These are phyloP conservation scores for Ophiosphaerella herpotricha DNA, from an alignment of 2,329 filamentous ascomycete genomes.

Conservation along the genomic window DNA sequence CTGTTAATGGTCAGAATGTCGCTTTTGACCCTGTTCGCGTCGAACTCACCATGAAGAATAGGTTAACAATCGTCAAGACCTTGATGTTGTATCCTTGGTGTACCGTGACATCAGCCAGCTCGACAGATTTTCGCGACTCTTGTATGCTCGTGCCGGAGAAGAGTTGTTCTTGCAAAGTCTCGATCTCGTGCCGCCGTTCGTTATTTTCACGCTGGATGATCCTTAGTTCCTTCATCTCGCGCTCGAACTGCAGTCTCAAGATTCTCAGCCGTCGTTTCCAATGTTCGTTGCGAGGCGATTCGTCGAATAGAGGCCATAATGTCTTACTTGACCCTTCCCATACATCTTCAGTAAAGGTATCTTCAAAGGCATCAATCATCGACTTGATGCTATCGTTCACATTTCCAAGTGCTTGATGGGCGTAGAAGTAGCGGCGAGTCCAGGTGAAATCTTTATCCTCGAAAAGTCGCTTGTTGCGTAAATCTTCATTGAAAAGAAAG, in stretches of 20 bases:
- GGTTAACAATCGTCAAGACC: constrained; percentile 61
- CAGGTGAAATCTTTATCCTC: constrained; percentile 66
- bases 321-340: constrained; percentile 61
- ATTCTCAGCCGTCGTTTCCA: constrained; percentile 57
- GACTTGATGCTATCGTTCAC: constrained; percentile 64
- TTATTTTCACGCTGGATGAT: constrained; percentile 58
- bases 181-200: constrained; percentile 59
- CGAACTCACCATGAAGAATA: constrained; percentile 57
- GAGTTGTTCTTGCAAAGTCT: constrained; percentile 63
- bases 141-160: constrained; percentile 68
- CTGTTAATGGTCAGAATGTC: constrained; percentile 2
- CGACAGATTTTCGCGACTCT: constrained; percentile 64
- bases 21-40: background rate
- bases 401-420: constrained; percentile 63
- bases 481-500: constrained; percentile 62
- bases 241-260: constrained; percentile 56
- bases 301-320: constrained; percentile 60
- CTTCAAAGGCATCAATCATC: constrained; percentile 61
- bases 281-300: constrained; percentile 51
- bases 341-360: constrained; percentile 63
- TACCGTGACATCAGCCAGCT: constrained; percentile 57
- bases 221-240: constrained; percentile 56
- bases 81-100: constrained; percentile 67
- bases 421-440: constrained; percentile 66
- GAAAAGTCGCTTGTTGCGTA: constrained; percentile 64